A percentile compares a stretch with the other conserved stretches of the same genome.
phyloP scores from a whole-genome alignment of 805 yeast species.

The Groenewaldozyma tartarivorans region DNA sequence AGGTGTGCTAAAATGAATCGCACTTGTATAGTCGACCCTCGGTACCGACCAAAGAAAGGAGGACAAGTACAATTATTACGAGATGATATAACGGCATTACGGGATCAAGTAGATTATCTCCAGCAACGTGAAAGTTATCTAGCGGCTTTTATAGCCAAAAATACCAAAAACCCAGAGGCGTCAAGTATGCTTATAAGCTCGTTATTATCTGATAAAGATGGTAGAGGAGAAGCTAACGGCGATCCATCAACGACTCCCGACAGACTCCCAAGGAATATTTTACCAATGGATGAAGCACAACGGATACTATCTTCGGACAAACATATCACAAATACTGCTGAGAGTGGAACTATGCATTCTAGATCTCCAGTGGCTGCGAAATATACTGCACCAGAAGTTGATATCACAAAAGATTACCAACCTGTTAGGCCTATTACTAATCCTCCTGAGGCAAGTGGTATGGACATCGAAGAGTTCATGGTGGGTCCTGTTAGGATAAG shows the following conservation, averaged over 20 bases:
- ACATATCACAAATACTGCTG: not conserved
- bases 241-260: not conserved
- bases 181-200: slow-evolving; percentile 1
- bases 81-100: slow-evolving; percentile 60
- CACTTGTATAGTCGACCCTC: slow-evolving; percentile 82
- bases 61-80: slow-evolving; percentile 77
- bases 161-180: not conserved
- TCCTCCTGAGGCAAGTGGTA: slow-evolving; percentile 18
- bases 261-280: not conserved
- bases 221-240: not conserved
- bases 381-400: not conserved
- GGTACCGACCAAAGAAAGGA: slow-evolving; percentile 84
- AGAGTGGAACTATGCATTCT: not conserved
- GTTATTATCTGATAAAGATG: not conserved
- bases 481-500: slow-evolving; percentile 69
- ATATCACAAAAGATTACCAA: slow-evolving; percentile 18
- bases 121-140: slow-evolving; percentile 14
- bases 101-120: slow-evolving; percentile 41
- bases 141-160: slow-evolving; percentile 13
- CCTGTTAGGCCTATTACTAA: slow-evolving; percentile 14
- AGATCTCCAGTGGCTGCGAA: not conserved
- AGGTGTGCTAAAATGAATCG: slow-evolving; percentile 74
- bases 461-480: slow-evolving; percentile 44
- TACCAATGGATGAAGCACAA: too few relatives aligned
- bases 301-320: too few relatives aligned